These are phyloP conservation scores for Cutaneotrichosporon curvatum DNA, from an alignment of 1,284 basidiomycete genomes.

Conservation along the genomic window DNA sequence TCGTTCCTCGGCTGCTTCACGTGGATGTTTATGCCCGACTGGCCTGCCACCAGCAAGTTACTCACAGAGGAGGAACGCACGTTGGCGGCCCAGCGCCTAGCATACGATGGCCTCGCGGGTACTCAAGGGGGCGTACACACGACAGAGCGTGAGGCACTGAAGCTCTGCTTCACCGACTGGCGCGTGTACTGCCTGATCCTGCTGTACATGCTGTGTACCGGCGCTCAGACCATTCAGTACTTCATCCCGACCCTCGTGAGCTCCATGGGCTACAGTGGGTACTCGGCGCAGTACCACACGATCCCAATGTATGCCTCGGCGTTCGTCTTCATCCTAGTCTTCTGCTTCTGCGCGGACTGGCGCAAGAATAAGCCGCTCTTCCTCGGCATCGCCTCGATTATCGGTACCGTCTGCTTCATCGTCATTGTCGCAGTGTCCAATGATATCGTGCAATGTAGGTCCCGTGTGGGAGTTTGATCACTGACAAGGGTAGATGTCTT, in stretches of 20 bases:
- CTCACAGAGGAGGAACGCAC: constrained; percentile 45
- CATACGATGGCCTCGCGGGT: constrained; percentile 43
- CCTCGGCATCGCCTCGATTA: constrained; percentile 32
- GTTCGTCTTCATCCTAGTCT: constrained; percentile 42
- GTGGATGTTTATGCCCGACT: constrained; percentile 42
- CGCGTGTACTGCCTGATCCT: constrained; percentile 42
- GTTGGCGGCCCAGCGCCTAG: constrained; percentile 47
- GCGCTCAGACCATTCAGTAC: constrained; percentile 49
- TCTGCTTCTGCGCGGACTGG: constrained; percentile 48
- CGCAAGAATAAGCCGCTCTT: constrained; percentile 45
- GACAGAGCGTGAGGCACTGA: constrained; percentile 43
- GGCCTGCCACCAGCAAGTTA: constrained; percentile 46
- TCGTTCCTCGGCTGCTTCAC: constrained; percentile 31
- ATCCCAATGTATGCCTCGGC: constrained; percentile 47
- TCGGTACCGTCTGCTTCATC: constrained; percentile 46
- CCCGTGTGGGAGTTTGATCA: constrained; percentile 3
- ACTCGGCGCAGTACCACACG: constrained; percentile 48
- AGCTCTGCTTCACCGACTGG: constrained; percentile 37
- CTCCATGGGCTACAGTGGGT: constrained; percentile 36
- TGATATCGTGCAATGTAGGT: constrained; percentile 46
- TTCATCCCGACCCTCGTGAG: constrained; percentile 48
- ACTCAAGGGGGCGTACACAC: constrained; percentile 31
- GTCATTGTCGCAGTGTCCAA: constrained; percentile 41
- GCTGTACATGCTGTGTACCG: constrained; percentile 47
- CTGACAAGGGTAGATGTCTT: constrained; percentile 47